phyloP scores from a whole-genome alignment of 2,329 filamentous ascomycete genomes.

The Allantophomopsis cytisporea region DNA sequence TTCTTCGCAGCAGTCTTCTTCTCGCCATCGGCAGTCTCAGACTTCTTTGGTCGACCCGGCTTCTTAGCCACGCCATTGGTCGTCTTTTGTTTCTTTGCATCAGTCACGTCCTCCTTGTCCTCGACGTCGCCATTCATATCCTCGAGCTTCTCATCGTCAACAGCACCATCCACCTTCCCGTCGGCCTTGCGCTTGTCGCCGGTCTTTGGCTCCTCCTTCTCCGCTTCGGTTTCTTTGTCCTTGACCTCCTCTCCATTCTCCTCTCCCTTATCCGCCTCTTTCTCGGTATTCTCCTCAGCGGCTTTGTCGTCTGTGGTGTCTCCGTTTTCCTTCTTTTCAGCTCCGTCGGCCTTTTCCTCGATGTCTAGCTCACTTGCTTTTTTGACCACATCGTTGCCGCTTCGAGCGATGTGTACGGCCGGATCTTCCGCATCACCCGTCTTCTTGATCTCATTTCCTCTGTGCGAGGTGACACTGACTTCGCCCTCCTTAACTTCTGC shows the following conservation, averaged over 20 bases:
- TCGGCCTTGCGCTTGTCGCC: conserved; percentile 15
- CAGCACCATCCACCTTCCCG: conserved; percentile 9
- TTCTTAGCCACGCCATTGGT: conserved; percentile 8
- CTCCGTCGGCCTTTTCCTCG: conserved; percentile 25
- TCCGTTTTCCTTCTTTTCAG: conserved; percentile 2
- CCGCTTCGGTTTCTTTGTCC: conserved; percentile 18
- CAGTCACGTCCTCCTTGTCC: conserved; percentile 1
- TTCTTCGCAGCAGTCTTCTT: conserved; percentile 7
- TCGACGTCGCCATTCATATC: conserved; percentile 6
- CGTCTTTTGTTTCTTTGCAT: conserved; percentile 3
- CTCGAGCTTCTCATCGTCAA: conserved; percentile 2
- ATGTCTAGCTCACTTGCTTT: conserved; percentile 44
- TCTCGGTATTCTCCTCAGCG: conserved; percentile 15
- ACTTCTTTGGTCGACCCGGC: conserved; percentile 11
- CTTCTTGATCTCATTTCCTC: conserved; percentile 50
- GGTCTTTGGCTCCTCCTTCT: conserved; percentile 9
- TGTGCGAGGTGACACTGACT: conserved; percentile 44
- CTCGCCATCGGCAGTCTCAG: background rate
- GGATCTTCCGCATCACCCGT: conserved; percentile 46
- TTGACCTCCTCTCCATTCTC: conserved; percentile 16
- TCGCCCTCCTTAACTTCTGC: conserved; percentile 44
- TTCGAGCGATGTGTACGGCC: conserved; percentile 42
- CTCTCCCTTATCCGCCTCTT: conserved; percentile 19
- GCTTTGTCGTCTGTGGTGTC: conserved; percentile 2
- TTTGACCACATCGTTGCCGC: conserved; percentile 53